A percentile compares a stretch with the other conserved stretches of the same genome.
Conservation (phyloP, 495 filamentous ascomycete species). For the Astrothelium subdiscretum region DNA sequence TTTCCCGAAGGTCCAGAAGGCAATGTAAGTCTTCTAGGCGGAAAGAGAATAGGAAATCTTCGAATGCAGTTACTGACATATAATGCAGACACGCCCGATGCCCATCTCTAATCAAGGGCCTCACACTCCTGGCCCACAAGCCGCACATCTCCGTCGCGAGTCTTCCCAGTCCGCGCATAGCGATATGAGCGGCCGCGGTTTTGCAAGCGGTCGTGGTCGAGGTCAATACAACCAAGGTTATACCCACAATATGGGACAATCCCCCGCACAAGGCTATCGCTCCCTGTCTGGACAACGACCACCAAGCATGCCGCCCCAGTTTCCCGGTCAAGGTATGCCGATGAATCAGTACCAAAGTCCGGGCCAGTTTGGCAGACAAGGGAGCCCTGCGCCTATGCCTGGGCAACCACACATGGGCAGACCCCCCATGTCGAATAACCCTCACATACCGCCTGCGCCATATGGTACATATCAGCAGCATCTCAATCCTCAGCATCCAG, state of each 20-base stretch:
- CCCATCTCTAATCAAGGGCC: conserved; percentile 37
- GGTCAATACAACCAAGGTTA: conserved; percentile 36
- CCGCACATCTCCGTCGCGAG: conserved; percentile 65
- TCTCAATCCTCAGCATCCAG: conserved; percentile 41
- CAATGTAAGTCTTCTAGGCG: conserved; percentile 45
- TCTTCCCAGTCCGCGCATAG: conserved; percentile 71
- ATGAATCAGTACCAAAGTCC: background rate
- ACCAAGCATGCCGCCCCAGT: conserved; percentile 51
- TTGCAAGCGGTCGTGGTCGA: conserved; percentile 55
- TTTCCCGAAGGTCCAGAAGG: conserved; percentile 49
- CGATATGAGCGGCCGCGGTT: conserved; percentile 56
- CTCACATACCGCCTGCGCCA: conserved; percentile 18
- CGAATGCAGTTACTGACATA: conserved; percentile 21
- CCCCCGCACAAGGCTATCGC: conserved; percentile 50
- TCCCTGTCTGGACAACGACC: conserved; percentile 51
- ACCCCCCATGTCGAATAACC: conserved; percentile 12
- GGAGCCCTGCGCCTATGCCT: conserved; percentile 61
- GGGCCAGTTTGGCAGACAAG: background rate
- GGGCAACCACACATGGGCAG: conserved; percentile 61
- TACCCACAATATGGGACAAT: conserved; percentile 54
- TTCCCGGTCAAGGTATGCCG: conserved; percentile 23
- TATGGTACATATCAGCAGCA: conserved; percentile 49
- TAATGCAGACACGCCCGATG: conserved; percentile 48
- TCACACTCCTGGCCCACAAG: conserved; percentile 49
- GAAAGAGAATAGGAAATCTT: background rate